Percentiles rank a stretch among this genome's conserved stretches.
Conservation (phyloP, 495 filamentous ascomycete genomes). For the Penicillium alfredii region DNA sequence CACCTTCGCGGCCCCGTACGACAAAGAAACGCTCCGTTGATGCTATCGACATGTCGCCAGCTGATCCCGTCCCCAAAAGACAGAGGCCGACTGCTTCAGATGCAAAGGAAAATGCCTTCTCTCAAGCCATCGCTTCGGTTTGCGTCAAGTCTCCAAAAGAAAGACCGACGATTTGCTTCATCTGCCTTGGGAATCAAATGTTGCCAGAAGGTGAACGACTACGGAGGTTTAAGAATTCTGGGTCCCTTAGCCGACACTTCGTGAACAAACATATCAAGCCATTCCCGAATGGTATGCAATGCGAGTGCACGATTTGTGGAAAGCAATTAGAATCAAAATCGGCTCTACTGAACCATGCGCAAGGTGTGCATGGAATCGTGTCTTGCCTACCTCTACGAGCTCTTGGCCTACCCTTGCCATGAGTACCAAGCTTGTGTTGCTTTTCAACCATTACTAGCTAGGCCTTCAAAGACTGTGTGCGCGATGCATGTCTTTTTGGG, state of each 20-base stretch:
- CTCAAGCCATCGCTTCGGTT: slow-evolving; percentile 14
- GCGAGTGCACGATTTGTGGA: slow-evolving; percentile 17
- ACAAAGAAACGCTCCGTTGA: slow-evolving; percentile 11
- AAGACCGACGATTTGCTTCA: slow-evolving; percentile 22
- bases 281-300: slow-evolving; percentile 18
- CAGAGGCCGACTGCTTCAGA: slow-evolving; percentile 9
- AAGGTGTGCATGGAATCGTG: slow-evolving; percentile 19
- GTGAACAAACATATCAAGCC: slow-evolving; percentile 20
- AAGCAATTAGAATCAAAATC: slow-evolving; percentile 17
- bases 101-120: slow-evolving; percentile 10
- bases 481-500: too few species aligned
- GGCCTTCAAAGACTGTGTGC: too few species aligned
- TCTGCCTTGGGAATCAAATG: slow-evolving; percentile 12
- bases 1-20: slow-evolving; percentile 7
- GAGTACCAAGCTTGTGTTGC: too few species aligned
- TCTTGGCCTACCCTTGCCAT: slow-evolving; percentile 11
- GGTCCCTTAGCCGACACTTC: slow-evolving; percentile 22
- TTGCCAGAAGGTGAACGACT: slow-evolving; percentile 13
- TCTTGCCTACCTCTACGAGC: slow-evolving; percentile 10
- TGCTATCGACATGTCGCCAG: slow-evolving; percentile 5
- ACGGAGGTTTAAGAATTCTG: slow-evolving; percentile 12
- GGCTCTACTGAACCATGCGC: slow-evolving; percentile 18
- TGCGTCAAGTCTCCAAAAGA: slow-evolving; percentile 16
- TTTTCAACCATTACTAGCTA: too few species aligned
- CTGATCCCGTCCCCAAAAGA: slow-evolving; percentile 8